Evolutionary conservation across 805 yeast genomes (phyloP).

Genomic region (Saccharomycopsis olivae): DNA sequence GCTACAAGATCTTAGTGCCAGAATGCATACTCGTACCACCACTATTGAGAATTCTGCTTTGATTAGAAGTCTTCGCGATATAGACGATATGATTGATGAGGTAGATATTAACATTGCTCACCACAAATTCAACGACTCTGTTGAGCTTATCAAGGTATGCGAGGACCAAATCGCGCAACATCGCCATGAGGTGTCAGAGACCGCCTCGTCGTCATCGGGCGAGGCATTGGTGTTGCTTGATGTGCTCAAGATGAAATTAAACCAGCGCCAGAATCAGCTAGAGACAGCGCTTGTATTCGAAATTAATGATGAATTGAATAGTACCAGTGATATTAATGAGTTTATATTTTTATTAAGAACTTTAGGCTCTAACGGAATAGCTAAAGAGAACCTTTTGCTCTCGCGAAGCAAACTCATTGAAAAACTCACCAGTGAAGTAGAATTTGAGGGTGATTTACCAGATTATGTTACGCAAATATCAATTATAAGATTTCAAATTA

Average conservation of each 20-base stretch:
- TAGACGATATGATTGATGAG: slow-evolving; percentile 58
- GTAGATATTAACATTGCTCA: slow-evolving; percentile 60
- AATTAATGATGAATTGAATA: slow-evolving; percentile 15
- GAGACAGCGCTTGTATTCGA: slow-evolving; percentile 16
- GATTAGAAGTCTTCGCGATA: slow-evolving; percentile 36
- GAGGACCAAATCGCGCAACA: slow-evolving; percentile 18
- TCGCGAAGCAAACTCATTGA: slow-evolving; percentile 13
- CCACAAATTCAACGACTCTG: slow-evolving; percentile 38
- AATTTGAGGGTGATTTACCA: slow-evolving; percentile 41
- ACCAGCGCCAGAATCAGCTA: slow-evolving; percentile 20
- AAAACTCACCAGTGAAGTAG: slow-evolving; percentile 24
- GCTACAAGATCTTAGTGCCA: slow-evolving; percentile 47
- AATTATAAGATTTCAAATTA: slow-evolving; percentile 48
- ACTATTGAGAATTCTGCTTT: slow-evolving; percentile 36
- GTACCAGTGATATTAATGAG: slow-evolving; percentile 14
- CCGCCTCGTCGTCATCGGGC: neutral
- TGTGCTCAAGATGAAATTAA: slow-evolving; percentile 32
- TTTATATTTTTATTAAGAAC: slow-evolving; percentile 14
- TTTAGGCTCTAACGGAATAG: slow-evolving; percentile 10
- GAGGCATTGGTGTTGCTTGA: slow-evolving; percentile 25
- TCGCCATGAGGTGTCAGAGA: neutral
- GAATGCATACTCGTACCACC: slow-evolving; percentile 50
- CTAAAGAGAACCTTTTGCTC: slow-evolving; percentile 15
- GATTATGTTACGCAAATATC: slow-evolving; percentile 51
- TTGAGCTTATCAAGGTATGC: slow-evolving; percentile 22